Evolutionary conservation across 2,329 filamentous ascomycete genomes (phyloP), one percentile per base, ranked within the genome.

Genomic region (Pseudogymnoascus sp.): DNA sequence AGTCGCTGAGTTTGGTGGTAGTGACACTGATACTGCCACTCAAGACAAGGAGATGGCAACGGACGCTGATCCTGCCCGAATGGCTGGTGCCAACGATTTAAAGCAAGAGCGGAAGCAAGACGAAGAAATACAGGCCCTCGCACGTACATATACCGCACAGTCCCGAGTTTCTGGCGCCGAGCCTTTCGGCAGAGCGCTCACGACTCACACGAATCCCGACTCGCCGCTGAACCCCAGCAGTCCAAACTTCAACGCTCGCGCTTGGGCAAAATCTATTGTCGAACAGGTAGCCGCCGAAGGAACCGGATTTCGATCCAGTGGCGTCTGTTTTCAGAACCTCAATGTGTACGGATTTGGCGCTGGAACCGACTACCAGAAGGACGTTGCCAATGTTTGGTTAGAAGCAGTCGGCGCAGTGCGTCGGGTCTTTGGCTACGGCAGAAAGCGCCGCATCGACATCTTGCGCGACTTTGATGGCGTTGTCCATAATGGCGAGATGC

Each of bases 301-400:
- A 41, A 20, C 38, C 38, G 38, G 38, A 6, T 41, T 41, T 20
- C 81, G 86, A 67, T 82, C 81, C 12, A 80, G 83, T 0, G 87
- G 87, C 53, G 78, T 90, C 47, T 78, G 80, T 58, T 90, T 87
- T 75, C 81, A 83, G 71, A 80, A 89, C 68, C 76, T 90, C 61
- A 88, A 82, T 63, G 84, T 89, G 4, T 83, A 85, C 68, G 86
- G 87, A 39, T 89, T 80, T 67, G 86, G 86, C 47, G 81, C 80
- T 39, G 77, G 82, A 0, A 88, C 86, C 1, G 87, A 90, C 70
- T 90, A 86, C 72, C 87, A 90, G 70, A 86, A 85, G 71, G 80
- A 84, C 68, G 82, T 87, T 5, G 75, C 72, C 64, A 87, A 87
- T 67, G 72, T 86, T 60, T 80, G 79, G 77, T 71, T 86, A 0